Base-by-base conservation (phyloP, 2,329 filamentous ascomycete species). In the Iodosphaeria phyllophila region DNA sequence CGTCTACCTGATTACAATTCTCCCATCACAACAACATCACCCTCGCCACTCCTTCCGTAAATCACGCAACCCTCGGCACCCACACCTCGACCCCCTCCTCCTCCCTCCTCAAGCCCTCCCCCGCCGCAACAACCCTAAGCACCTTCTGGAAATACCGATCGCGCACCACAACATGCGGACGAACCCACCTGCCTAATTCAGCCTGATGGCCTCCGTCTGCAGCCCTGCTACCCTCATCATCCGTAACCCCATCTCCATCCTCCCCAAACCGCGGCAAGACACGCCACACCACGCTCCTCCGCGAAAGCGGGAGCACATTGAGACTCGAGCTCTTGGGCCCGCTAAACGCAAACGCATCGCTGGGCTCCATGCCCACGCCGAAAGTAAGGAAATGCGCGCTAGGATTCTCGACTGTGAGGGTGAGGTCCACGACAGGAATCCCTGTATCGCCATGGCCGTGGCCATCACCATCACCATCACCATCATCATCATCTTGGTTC, bases 351-450 rank as follows among this genome's bases (percentile, higher is more conserved):
- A 95, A 95, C 26, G 82, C 68, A 34, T 92, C 82, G 43, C 71
- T 86, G 3, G 83, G 77, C 37, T 98, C 86, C 83, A 98, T 92
- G 14, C 62, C 71, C 24, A 95, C 50, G 16, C 79, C 83, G 50
- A 98, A 98, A 0, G 84, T 92, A 24, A 98, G 64, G 50, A 92
- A 91, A 47, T 98, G 89, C 45, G 73, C 76, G 1, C 86, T 93
- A 0, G 84, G 78, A 44, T 98, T 98, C 51, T 98, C 89, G 28
- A 98, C 70, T 4, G 71, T 80, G 43, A 68, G 44, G 20, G 60
- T 51, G 9, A 71, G 44, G 19, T 10, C 15, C 13, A 11, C 15
- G 25, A 16, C 10, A 13, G 13, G 13, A 13, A 4, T 13, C 19
- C 19, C 4, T 10, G 19, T 13, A 20, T 20, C 13, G 19, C 19